A percentile compares a stretch with the other conserved stretches of the same genome.
Conservation (phyloP, 2,329 filamentous ascomycete species). For the Xylaria multiplex region DNA sequence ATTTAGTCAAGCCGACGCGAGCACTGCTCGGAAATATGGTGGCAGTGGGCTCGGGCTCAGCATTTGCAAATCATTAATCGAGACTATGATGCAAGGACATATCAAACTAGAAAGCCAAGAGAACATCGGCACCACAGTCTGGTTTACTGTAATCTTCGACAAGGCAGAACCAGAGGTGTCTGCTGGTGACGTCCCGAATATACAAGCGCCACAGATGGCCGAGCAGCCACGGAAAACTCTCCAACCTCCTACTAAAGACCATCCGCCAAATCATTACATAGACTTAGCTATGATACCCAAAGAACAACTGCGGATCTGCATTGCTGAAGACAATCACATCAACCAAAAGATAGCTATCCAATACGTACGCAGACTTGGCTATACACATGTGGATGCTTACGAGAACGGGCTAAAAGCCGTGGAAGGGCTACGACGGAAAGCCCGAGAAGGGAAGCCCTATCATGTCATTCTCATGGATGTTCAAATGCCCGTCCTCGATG, state of each 20-base stretch:
- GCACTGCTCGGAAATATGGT: conserved; percentile 89
- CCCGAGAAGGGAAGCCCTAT: conserved; percentile 78
- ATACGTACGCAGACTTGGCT: conserved; percentile 86
- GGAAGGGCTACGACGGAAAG: conserved; percentile 80
- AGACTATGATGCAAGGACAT: conserved; percentile 88
- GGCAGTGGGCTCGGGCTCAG: conserved; percentile 90
- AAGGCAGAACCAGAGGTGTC: conserved; percentile 75
- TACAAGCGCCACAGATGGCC: conserved; percentile 54
- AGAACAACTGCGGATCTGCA: conserved; percentile 84
- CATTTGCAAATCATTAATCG: conserved; percentile 94
- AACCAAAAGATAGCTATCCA: conserved; percentile 95
- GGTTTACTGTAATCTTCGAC: conserved; percentile 85
- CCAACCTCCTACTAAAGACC: conserved; percentile 53
- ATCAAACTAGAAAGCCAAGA: conserved; percentile 84
- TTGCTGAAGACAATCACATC: conserved; percentile 94
- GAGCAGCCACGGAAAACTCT: conserved; percentile 48
- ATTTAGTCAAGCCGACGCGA: conserved; percentile 91
- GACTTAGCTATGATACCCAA: conserved; percentile 79
- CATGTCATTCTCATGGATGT: conserved; percentile 96
- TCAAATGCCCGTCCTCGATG: conserved; percentile 93
- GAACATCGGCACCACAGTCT: conserved; percentile 74
- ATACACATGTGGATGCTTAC: conserved; percentile 83
- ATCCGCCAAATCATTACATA: conserved; percentile 59
- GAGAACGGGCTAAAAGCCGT: conserved; percentile 90
- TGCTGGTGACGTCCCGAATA: conserved; percentile 63